These are phyloP conservation scores for Cladobotryum protrusum DNA, from an alignment of 2,329 filamentous ascomycete species.

Conservation along the genomic window DNA sequence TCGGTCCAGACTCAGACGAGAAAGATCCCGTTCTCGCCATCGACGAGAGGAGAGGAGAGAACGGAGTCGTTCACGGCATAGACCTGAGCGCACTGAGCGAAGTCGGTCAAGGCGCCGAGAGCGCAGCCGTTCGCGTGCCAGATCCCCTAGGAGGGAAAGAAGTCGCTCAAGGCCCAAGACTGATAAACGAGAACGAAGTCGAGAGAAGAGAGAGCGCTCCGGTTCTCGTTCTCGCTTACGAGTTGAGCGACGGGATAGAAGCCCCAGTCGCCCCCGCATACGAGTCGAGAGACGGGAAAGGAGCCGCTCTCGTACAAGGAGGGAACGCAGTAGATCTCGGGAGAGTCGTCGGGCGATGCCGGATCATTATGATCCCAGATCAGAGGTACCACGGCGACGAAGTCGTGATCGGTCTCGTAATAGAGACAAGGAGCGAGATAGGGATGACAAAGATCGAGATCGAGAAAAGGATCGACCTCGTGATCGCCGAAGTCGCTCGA, in stretches of 20 bases:
- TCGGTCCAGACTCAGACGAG: slow-evolving; percentile 30
- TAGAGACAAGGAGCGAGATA: slow-evolving; percentile 17
- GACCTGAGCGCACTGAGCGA: slow-evolving; percentile 28
- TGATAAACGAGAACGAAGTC: slow-evolving; percentile 28
- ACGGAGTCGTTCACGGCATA: slow-evolving; percentile 29
- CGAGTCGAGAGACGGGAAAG: slow-evolving; percentile 29
- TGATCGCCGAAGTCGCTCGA: slow-evolving; percentile 41
- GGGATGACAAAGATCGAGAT: slow-evolving; percentile 20
- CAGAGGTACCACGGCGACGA: slow-evolving; percentile 16
- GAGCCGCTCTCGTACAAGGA: slow-evolving; percentile 15
- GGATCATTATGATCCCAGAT: slow-evolving; percentile 18
- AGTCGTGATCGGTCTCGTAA: slow-evolving; percentile 23
- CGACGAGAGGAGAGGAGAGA: slow-evolving; percentile 27
- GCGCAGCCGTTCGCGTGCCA: slow-evolving; percentile 31
- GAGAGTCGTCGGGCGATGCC: slow-evolving; percentile 16
- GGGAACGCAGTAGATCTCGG: slow-evolving; percentile 18
- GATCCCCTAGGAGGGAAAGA: slow-evolving; percentile 30
- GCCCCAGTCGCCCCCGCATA: slow-evolving; percentile 25
- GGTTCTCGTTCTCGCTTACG: slow-evolving; percentile 20
- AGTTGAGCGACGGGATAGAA: slow-evolving; percentile 26
- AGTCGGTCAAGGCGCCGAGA: slow-evolving; percentile 31
- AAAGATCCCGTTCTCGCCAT: slow-evolving; percentile 35
- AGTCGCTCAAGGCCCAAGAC: slow-evolving; percentile 30
- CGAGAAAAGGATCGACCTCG: slow-evolving; percentile 19
- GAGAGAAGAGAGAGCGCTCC: slow-evolving; percentile 24